Evolutionary conservation across 768 basidiomycete species (phyloP), one percentile per base, ranked within the genome.

Genomic region (Suillus cothurnatus): DNA sequence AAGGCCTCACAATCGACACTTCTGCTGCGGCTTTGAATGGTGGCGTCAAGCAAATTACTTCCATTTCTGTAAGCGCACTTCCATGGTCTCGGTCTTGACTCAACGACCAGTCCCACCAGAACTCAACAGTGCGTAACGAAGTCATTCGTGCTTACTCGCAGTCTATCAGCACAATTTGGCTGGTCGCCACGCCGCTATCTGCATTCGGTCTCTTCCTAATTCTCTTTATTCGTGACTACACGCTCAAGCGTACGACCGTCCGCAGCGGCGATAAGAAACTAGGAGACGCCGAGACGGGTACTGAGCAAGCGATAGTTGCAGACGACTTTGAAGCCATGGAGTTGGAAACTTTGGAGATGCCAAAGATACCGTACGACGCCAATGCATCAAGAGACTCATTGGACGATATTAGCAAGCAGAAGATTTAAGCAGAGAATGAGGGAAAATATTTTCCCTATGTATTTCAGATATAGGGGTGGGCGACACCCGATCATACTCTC

Each of bases 21-120:
- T 82, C 82, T 7, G 71, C 81, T 5, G 73, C 80, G 21, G 80
- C 78, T 31, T 77, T 88, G 26, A 84, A 78, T 61, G 74, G 85
- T 64, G 81, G 79, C 66, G 81, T 88, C 6, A 73, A 78, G n/a
- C 71, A 75, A 31, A 78, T 89, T 61, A 78, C 79, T 53, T 65
- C 60, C 4, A 75, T 75, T 45, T 19, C 73, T 49, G 79, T 75
- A 45, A 41, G 58, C 19, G 7, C 11, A 19, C 19, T 41, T 21
- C 26, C 28, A 31, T 59, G 19, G 9, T 21, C 39, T 39, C 11
- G 6, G 11, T 19, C 12, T 2, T 19, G 26, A 39, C 26, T 41
- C 21, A 50, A 67, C 61, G 60, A 62, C 11, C 12, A 52, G 45
- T 47, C 43, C 12, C 62, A 62, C 66, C 31, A 84, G 75, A 66